Evolutionary conservation across 163 green algal species (phyloP), one percentile per base, ranked within the genome.

Genomic region (Smithsoniella earleae): DNA sequence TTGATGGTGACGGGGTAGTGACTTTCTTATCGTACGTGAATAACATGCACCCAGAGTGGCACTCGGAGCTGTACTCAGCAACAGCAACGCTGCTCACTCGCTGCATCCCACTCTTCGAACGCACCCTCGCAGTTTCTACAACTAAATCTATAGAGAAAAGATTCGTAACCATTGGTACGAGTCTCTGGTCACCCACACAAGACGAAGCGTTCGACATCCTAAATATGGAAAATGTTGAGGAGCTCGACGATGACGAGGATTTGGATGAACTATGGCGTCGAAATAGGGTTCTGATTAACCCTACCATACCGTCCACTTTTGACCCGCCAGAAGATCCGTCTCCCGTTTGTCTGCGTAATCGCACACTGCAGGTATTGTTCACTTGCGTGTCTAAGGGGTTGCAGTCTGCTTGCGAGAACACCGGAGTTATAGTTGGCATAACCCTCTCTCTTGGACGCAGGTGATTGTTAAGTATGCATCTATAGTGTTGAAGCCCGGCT

Each of bases 391-490:
- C n/a, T n/a, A n/a, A n/a, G n/a, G n/a, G n/a, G n/a, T n/a, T n/a
- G n/a, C n/a, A n/a, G n/a, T n/a, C n/a, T n/a, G n/a, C n/a, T n/a
- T n/a, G n/a, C n/a, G n/a, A n/a, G n/a, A n/a, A n/a, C n/a, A n/a
- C n/a, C n/a, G n/a, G n/a, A n/a, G n/a, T n/a, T n/a, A n/a, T n/a
- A n/a, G n/a, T n/a, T n/a, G n/a, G n/a, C n/a, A n/a, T 20, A 20
- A 22, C 44, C 44, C 44, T n/a, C n/a, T n/a, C n/a, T n/a, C n/a
- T n/a, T n/a, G n/a, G n/a, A n/a, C n/a, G 34, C 62, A 73, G 62
- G 62, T 73, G 33, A 73, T 73, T n/a, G 62, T 73, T 30, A 73
- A 73, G 18, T 49, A 63, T 73, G 62, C 62, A 45, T 6, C 45
- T 10, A 73, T 73, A 8, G 16, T 73, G 33, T 33, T 73, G 62